Evolutionary conservation across 306 rosid genomes (phyloP).

Genomic region (Mucuna pruriens): DNA sequence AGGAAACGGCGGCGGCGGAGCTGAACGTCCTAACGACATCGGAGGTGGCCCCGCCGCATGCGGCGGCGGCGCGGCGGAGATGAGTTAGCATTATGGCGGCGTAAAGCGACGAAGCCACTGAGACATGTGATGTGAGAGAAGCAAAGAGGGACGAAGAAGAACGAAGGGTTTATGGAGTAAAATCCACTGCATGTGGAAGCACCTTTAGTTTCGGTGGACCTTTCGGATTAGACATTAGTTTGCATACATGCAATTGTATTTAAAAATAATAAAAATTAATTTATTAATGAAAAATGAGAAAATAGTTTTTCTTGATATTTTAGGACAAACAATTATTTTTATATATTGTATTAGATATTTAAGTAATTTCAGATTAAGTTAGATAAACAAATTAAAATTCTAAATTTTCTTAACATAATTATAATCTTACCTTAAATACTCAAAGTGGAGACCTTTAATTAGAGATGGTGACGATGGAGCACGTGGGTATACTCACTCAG

Average conservation of each 20-base stretch:
- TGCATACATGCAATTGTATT: neutral
- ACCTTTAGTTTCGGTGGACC: slow-evolving; percentile 11
- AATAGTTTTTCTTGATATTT: too few species aligned
- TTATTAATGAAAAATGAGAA: too few species aligned
- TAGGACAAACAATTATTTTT: too few species aligned
- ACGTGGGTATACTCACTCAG: too few species aligned
- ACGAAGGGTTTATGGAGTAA: slow-evolving; percentile 51
- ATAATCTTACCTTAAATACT: too few species aligned
- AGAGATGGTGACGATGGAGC: too few species aligned
- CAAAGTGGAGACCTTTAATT: too few species aligned
- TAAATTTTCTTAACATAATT: too few species aligned
- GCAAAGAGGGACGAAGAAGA: neutral
- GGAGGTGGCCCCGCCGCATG: neutral
- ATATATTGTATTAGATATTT: too few species aligned
- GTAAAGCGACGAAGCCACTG: slow-evolving; percentile 54
- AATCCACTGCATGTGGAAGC: slow-evolving; percentile 10
- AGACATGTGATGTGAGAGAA: slow-evolving; percentile 15
- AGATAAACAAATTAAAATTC: too few species aligned
- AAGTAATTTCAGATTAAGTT: too few species aligned
- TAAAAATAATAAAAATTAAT: too few species aligned
- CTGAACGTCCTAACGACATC: slow-evolving; percentile 37
- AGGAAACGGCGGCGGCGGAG: slow-evolving; percentile 49
- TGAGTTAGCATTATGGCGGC: slow-evolving; percentile 48
- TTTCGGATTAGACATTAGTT: neutral
- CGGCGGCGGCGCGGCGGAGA: slow-evolving; percentile 42